Conservation (phyloP, 768 basidiomycete genomes). For the Podaxis carcinomalis region DNA sequence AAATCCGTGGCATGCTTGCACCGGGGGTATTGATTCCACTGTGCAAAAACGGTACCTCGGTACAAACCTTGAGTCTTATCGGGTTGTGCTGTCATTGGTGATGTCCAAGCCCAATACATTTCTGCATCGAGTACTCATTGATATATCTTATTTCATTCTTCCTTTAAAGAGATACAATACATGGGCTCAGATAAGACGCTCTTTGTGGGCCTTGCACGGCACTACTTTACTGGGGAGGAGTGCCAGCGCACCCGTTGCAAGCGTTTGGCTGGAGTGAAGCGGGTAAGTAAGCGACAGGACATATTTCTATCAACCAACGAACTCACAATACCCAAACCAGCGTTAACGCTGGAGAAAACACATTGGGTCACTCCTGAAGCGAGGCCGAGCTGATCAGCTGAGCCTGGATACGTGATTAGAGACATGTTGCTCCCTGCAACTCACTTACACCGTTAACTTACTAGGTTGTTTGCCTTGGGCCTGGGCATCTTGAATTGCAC, state of each 20-base stretch:
- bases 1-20: too few relatives aligned
- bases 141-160: background rate
- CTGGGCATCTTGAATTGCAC: background rate
- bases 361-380: background rate
- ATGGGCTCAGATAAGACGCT: background rate
- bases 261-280: background rate
- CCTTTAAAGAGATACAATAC: background rate
- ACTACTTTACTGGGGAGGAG: background rate
- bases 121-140: background rate
- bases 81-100: too few relatives aligned
- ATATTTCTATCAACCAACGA: background rate
- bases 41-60: too few relatives aligned
- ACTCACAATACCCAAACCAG: slow-evolving; percentile 2
- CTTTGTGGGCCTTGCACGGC: background rate
- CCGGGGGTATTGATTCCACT: too few relatives aligned
- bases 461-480: background rate
- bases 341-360: background rate
- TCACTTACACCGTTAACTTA: background rate
- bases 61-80: too few relatives aligned
- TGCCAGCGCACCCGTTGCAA: background rate
- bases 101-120: too few relatives aligned
- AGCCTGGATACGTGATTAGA: background rate
- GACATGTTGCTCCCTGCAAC: too few relatives aligned
- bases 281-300: too few relatives aligned
- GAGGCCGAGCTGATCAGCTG: background rate